Evolutionary conservation across 345 rosid genomes (phyloP), one percentile per base, ranked within the genome.

Genomic region (Boechera stricta): DNA sequence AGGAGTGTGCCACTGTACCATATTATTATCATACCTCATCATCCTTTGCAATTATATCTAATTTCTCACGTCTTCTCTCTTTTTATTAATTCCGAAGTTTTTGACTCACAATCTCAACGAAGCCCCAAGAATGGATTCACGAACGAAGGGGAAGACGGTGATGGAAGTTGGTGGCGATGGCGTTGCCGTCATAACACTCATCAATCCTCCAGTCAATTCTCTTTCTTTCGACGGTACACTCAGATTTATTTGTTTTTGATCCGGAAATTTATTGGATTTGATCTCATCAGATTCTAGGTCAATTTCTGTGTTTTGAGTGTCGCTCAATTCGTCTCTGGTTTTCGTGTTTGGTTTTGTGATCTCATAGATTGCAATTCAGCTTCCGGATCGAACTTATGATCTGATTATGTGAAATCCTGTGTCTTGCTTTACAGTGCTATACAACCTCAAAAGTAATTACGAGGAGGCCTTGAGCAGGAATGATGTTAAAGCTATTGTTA

Each of bases 401-500:
- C 72, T 64, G 76, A 54, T 64, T 71, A 55, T 47, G 36, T 71
- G 72, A 35, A 36, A 24, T 70, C 5, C 3, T 57, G 29, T 64
- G 41, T 63, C 44, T 54, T 21, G 48, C 9, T 75, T 10, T 71
- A 16, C 85, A 95, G 98, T 96, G 63, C 77, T 96, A 62, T 9
- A 71, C 71, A 88, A 92, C 78, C 85, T 96, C 85, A 93, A 84
- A 77, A 89, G 90, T n/a, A 87, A 79, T 79, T 91, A 78, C 67
- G 94, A 87, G 15, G 82, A 90, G 76, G 98, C 98, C 74, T 77
- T 91, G 55, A 83, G 74, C 57, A 88, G 97, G 85, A 82, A 87
- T 74, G 97, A 96, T 86, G 98, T 96, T 58, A 93, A 90, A 83
- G 99, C 99, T 36, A 90, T 96, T 80, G 98, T 96, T 60, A 69